phyloP scores from a whole-genome alignment of 495 filamentous ascomycete genomes.

The Talaromyces borbonicus region DNA sequence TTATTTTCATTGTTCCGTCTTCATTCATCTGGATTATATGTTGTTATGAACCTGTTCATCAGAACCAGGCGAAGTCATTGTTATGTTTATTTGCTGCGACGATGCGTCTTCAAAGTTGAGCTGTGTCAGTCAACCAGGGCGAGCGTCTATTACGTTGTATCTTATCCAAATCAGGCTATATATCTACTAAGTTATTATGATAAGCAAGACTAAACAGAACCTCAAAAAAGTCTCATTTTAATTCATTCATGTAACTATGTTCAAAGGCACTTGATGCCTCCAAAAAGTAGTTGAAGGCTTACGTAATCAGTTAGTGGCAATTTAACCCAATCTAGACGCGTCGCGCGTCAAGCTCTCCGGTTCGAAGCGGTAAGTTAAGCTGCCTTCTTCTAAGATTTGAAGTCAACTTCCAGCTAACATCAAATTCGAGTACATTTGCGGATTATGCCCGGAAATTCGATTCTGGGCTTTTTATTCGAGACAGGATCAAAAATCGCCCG shows the following conservation, averaged over 20 bases:
- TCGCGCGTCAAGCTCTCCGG: slow-evolving; percentile 21
- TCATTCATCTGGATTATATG: not conserved
- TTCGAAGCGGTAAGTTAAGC: too few relatives aligned
- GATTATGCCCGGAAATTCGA: too few relatives aligned
- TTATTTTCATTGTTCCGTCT: not conserved
- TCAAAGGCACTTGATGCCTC: too few relatives aligned
- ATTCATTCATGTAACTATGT: too few relatives aligned
- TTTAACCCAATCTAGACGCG: slow-evolving; percentile 9
- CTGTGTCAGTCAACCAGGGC: not conserved
- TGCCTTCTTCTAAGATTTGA: not conserved
- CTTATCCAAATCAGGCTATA: not conserved
- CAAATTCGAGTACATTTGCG: too few relatives aligned
- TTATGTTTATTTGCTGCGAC: slow-evolving; percentile 1
- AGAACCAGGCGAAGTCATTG: not conserved
- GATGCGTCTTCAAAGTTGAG: not conserved
- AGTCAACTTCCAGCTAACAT: too few relatives aligned
- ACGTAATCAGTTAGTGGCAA: slow-evolving; percentile 17
- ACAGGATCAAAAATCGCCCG: too few relatives aligned
- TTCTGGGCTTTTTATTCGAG: too few relatives aligned
- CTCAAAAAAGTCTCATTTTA: not conserved
- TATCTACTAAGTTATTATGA: too few relatives aligned
- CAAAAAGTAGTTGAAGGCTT: slow-evolving; percentile 8
- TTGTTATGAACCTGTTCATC: not conserved
- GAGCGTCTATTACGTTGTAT: not conserved
- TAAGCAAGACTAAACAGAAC: not conserved